phyloP scores from a whole-genome alignment of 495 filamentous ascomycete species.

The Aspergillus heteromorphus region DNA sequence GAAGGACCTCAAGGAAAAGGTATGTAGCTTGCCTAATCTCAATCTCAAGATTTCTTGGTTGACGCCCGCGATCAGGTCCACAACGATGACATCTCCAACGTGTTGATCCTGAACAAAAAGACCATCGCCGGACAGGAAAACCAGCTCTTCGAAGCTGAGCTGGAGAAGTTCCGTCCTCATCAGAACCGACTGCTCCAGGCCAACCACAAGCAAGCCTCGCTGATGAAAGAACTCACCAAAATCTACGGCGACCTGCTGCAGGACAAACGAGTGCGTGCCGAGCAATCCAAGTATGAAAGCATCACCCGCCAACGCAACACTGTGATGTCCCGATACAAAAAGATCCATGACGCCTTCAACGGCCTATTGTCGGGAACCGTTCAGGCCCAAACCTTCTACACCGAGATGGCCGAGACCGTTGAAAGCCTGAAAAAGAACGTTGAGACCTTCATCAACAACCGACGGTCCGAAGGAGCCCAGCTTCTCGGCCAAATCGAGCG shows the following conservation, averaged over 20 bases:
- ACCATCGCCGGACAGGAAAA: slow-evolving; percentile 76
- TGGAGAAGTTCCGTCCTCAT: slow-evolving; percentile 94
- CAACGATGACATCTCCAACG: slow-evolving; percentile 93
- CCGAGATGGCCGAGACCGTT: slow-evolving; percentile 91
- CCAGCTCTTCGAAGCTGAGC: slow-evolving; percentile 85
- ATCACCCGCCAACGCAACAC: slow-evolving; percentile 77
- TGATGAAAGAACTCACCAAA: slow-evolving; percentile 92
- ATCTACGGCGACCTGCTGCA: slow-evolving; percentile 85
- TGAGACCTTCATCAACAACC: slow-evolving; percentile 92
- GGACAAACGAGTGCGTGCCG: slow-evolving; percentile 87
- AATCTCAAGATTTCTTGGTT: not conserved
- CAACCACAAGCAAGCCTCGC: slow-evolving; percentile 84
- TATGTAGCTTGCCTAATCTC: slow-evolving; percentile 30
- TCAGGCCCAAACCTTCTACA: slow-evolving; percentile 87
- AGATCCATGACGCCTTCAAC: slow-evolving; percentile 86
- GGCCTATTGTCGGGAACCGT: slow-evolving; percentile 80
- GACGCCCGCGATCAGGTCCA: slow-evolving; percentile 57
- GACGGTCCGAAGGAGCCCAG: slow-evolving; percentile 85
- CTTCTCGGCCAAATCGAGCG: slow-evolving; percentile 83
- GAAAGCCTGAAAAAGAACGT: slow-evolving; percentile 96
- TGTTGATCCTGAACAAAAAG: slow-evolving; percentile 96
- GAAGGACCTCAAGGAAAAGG: slow-evolving; percentile 97
- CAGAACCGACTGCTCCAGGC: slow-evolving; percentile 87
- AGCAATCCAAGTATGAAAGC: slow-evolving; percentile 89
- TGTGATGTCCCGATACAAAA: slow-evolving; percentile 83